A percentile compares a stretch with the other conserved stretches of the same genome.
Evolutionary conservation across 257 asterid genomes (phyloP).

Genomic region (Petunia secreta): DNA sequence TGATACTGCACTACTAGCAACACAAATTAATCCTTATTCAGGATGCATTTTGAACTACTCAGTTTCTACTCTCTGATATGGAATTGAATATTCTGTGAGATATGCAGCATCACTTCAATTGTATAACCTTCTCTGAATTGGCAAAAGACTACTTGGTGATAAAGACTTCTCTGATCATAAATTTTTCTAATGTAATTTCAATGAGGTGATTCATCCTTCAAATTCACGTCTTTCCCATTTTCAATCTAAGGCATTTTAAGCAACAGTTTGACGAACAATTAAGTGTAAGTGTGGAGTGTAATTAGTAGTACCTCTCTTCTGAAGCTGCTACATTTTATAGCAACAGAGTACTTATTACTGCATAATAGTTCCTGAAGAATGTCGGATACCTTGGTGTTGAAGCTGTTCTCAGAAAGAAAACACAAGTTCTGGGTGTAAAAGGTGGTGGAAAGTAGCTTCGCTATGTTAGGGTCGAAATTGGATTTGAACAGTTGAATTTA

Average conservation of each 20-base stretch:
- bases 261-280: background rate
- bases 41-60: background rate
- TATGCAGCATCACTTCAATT: too few species aligned
- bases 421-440: too few species aligned
- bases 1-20: background rate
- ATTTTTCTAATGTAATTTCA: background rate
- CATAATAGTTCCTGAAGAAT: constrained; percentile 16
- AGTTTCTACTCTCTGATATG: background rate
- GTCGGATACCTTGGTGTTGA: background rate
- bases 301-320: background rate
- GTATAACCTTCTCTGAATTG: constrained; percentile 13
- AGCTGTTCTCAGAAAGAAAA: background rate
- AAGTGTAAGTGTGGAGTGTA: background rate
- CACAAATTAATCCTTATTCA: background rate
- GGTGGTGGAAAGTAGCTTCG: too few species aligned
- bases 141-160: background rate
- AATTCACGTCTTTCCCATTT: background rate
- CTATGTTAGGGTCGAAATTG: background rate
- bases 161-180: background rate
- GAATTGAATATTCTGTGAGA: background rate
- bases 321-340: background rate
- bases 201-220: background rate
- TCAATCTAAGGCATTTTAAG: background rate
- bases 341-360: background rate
- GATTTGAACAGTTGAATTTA: constrained; percentile 8